A percentile compares a stretch with the other conserved stretches of the same genome.
Evolutionary conservation across 2,329 filamentous ascomycete genomes (phyloP).

Genomic region (Verticillium zaregamsianum): DNA sequence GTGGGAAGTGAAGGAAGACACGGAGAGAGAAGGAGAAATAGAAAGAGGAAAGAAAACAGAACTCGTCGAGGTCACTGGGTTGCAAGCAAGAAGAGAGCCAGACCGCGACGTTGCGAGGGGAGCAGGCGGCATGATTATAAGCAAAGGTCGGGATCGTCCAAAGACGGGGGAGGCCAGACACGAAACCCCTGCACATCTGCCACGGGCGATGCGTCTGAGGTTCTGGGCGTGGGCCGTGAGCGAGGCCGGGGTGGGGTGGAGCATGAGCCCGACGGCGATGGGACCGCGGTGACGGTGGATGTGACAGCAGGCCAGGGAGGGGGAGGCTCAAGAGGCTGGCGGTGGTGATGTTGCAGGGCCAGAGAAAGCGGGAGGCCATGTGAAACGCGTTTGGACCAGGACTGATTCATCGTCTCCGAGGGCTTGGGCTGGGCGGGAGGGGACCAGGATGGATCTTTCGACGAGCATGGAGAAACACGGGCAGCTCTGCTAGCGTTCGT

Average conservation of each 20-base stretch:
- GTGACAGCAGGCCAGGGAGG: not conserved
- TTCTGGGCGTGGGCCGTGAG: not conserved
- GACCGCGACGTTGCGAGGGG: conserved; percentile 19
- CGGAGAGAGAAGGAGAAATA: conserved; percentile 17
- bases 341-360: not conserved
- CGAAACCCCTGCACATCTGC: not conserved
- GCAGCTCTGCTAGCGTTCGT: too few relatives aligned
- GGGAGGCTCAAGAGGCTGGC: not conserved
- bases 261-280: not conserved
- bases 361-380: not conserved
- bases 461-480: not conserved
- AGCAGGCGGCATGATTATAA: conserved; percentile 38
- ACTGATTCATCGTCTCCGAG: not conserved
- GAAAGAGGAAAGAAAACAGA: conserved; percentile 17
- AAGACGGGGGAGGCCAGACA: conserved; percentile 10
- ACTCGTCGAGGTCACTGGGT: conserved; percentile 18
- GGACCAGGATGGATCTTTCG: not conserved
- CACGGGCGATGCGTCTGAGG: not conserved
- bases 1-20: conserved; percentile 18
- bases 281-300: not conserved
- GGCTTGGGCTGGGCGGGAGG: not conserved
- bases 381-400: conserved; percentile 4
- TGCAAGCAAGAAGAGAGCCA: conserved; percentile 21
- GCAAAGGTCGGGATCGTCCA: conserved; percentile 31
- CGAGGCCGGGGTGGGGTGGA: not conserved